phyloP scores from a whole-genome alignment of 2,329 filamentous ascomycete species.

The Aspergillus fischeri region DNA sequence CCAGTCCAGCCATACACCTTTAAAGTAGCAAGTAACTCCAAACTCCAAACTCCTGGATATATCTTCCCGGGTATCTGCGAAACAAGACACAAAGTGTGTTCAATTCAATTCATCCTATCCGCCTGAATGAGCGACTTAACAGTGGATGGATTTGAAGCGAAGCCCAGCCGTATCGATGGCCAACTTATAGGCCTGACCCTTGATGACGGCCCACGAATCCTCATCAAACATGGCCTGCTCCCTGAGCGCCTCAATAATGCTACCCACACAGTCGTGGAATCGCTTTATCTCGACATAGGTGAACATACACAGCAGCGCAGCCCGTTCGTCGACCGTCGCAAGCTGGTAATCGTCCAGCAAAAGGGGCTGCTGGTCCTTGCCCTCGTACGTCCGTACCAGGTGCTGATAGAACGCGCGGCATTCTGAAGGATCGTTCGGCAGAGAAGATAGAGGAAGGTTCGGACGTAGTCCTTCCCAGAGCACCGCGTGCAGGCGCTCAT shows the following conservation, averaged over 20 bases:
- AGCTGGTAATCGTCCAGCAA: not conserved
- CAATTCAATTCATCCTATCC: not conserved
- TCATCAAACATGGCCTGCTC: slow-evolving; percentile 1
- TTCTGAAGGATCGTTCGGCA: slow-evolving; percentile 1
- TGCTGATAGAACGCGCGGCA: slow-evolving; percentile 3
- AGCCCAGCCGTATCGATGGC: not conserved
- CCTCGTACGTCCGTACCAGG: not conserved
- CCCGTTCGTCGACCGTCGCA: not conserved
- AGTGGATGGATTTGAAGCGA: not conserved
- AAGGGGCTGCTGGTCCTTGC: not conserved
- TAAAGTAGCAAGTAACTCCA: not conserved
- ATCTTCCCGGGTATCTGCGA: not conserved
- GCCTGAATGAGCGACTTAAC: not conserved
- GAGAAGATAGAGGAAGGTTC: not conserved
- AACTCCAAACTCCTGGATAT: not conserved
- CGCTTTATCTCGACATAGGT: slow-evolving; percentile 3
- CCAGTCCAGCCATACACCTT: not conserved
- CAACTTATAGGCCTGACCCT: slow-evolving; percentile 1
- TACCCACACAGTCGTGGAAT: not conserved
- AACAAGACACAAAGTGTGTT: not conserved
- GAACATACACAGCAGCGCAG: not conserved
- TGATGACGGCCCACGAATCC: slow-evolving; percentile 4
- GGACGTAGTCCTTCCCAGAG: not conserved
- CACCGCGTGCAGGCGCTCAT: slow-evolving; percentile 6
- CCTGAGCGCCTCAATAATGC: not conserved